Percentiles rank a stretch among this genome's conserved stretches.
Evolutionary conservation across 257 asterid genomes (phyloP).

Genomic region (Solanum sejunctum): DNA sequence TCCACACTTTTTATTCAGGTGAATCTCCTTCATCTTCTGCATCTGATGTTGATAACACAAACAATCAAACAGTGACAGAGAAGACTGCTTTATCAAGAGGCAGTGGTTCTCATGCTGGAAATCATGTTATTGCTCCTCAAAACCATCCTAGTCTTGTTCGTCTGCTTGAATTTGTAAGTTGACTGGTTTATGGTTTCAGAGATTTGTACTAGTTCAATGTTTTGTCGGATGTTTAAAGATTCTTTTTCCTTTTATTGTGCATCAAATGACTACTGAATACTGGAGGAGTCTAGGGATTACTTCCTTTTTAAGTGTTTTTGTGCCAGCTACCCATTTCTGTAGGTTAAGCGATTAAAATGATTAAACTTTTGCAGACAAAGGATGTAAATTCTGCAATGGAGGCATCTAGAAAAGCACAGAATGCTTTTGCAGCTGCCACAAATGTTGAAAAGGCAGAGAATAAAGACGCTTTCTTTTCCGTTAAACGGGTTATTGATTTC

Average conservation of each 20-base stretch:
- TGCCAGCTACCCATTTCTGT: neutral
- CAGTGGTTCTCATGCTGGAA: constrained; percentile 43
- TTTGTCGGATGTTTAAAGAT: neutral
- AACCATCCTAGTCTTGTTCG: constrained; percentile 51
- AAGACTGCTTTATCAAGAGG: constrained; percentile 46
- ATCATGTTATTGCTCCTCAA: constrained; percentile 45
- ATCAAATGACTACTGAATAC: neutral
- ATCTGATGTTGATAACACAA: constrained; percentile 81
- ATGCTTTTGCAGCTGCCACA: constrained; percentile 51
- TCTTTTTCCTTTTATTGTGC: neutral
- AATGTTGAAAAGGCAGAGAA: constrained; percentile 37
- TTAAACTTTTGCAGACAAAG: constrained; percentile 38
- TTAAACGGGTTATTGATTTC: constrained; percentile 63
- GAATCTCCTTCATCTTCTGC: constrained; percentile 97
- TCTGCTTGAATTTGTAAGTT: constrained; percentile 85
- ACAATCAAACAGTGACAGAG: constrained; percentile 50
- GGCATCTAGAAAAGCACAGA: constrained; percentile 61
- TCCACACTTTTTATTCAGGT: constrained; percentile 31
- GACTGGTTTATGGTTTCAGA: neutral
- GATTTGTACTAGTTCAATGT: neutral
- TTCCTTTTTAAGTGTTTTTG: neutral
- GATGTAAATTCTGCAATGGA: constrained; percentile 79
- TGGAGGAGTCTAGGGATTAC: neutral
- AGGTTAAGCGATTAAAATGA: neutral
- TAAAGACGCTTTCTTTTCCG: constrained; percentile 40